Conservation (phyloP, 129 eudicot genomes). For the Lactuca sativa region DNA sequence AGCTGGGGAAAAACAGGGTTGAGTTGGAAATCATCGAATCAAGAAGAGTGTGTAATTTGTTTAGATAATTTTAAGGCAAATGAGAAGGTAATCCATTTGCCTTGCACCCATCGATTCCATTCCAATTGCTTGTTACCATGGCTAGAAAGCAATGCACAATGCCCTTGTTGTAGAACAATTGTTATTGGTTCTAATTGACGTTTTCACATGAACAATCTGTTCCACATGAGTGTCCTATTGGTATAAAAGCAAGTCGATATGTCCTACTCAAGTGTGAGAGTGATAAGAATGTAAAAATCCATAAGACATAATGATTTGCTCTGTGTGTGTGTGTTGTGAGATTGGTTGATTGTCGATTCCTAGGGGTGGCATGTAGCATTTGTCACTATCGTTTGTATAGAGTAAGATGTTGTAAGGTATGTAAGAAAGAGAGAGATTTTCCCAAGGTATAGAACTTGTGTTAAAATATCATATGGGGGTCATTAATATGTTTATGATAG, state of each 20-base stretch:
- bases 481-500: neutral
- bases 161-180: constrained; percentile 59
- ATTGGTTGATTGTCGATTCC: too few species aligned
- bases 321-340: too few species aligned
- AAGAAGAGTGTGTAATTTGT: constrained; percentile 56
- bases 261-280: neutral
- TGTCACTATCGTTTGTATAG: neutral
- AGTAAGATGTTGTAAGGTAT: neutral
- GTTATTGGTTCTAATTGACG: constrained; percentile 26
- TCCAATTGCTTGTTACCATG: constrained; percentile 52
- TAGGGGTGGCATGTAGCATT: too few species aligned
- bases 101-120: constrained; percentile 55
- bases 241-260: too few species aligned
- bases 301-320: neutral
- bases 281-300: neutral
- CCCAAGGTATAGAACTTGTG: neutral
- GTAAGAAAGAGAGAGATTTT: constrained; percentile 1
- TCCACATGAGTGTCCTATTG: too few species aligned
- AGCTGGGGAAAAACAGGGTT: constrained; percentile 49
- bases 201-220: neutral
- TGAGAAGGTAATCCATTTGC: constrained; percentile 38
- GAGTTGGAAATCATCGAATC: constrained; percentile 44
- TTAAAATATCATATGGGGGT: neutral
- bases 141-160: constrained; percentile 45
- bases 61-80: constrained; percentile 39